phyloP scores from a whole-genome alignment of 495 filamentous ascomycete genomes.

The Aspergillus avenaceus region DNA sequence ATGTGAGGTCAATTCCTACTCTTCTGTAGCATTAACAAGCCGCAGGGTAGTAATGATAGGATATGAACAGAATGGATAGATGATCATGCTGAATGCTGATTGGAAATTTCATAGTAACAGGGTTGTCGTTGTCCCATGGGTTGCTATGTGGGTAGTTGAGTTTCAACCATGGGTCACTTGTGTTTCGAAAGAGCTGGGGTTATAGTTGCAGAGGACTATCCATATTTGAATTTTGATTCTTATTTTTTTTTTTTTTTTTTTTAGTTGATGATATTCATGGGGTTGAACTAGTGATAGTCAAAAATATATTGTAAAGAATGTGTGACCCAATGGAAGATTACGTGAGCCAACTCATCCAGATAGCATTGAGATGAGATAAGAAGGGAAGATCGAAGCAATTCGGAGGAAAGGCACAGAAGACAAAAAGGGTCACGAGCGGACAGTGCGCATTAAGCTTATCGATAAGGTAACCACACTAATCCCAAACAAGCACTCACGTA shows the following conservation, averaged over 20 bases:
- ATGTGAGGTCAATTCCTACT: too few species aligned
- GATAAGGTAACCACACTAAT: conserved; percentile 37
- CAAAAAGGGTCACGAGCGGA: conserved; percentile 1
- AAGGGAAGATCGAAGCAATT: too few species aligned
- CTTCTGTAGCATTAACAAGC: too few species aligned
- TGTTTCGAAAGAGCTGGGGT: not conserved
- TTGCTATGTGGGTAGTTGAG: conserved; percentile 14
- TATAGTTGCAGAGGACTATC: too few species aligned
- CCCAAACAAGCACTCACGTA: conserved; percentile 36
- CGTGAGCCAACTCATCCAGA: not conserved
- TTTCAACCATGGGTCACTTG: conserved; percentile 17
- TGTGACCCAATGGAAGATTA: too few species aligned
- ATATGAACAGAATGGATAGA: too few species aligned
- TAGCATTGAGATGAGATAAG: not conserved
- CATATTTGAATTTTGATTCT: too few species aligned
- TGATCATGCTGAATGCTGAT: not conserved
- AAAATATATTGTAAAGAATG: too few species aligned
- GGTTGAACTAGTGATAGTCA: too few species aligned
- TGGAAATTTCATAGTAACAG: conserved; percentile 4
- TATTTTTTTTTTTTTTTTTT: too few species aligned
- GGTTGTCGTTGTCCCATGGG: conserved; percentile 14
- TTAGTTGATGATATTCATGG: too few species aligned
- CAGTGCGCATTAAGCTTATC: conserved; percentile 42
- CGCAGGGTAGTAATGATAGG: too few species aligned
- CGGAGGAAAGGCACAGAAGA: not conserved